These are phyloP conservation scores for Graphiopsis chlorocephala DNA, from an alignment of 2,329 filamentous ascomycete species.

Conservation along the genomic window DNA sequence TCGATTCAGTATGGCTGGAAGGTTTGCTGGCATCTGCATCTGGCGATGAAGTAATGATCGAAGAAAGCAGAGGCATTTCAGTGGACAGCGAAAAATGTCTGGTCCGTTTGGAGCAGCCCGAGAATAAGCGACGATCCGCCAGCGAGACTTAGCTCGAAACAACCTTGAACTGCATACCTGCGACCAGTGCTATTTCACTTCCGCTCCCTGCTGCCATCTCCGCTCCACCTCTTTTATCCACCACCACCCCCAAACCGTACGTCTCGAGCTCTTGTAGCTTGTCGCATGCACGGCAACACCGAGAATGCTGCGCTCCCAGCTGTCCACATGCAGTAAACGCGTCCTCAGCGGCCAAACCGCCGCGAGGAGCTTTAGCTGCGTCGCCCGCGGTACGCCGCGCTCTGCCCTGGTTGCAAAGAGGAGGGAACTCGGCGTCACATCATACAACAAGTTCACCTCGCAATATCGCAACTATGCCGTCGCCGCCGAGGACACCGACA, in stretches of 20 bases:
- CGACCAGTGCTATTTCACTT: constrained; percentile 1
- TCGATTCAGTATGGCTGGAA: background rate
- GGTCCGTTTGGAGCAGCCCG: background rate
- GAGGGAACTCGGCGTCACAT: constrained; percentile 44
- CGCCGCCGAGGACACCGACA: constrained; percentile 56
- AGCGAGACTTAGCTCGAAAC: background rate
- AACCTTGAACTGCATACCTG: constrained; percentile 1
- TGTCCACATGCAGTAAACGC: constrained; percentile 64
- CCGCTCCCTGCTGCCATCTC: background rate
- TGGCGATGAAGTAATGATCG: background rate
- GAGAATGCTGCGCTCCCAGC: constrained; percentile 69
- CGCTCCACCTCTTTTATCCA: background rate
- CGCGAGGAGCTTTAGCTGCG: constrained; percentile 43
- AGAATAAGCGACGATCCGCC: constrained; percentile 4
- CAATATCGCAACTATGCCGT: constrained; percentile 58
- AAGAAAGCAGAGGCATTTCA: background rate
- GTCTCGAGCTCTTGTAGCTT: constrained; percentile 3
- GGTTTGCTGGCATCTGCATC: background rate
- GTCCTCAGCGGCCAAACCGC: constrained; percentile 57
- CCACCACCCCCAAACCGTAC: background rate
- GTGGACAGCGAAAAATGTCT: background rate
- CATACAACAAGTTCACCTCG: constrained; percentile 42
- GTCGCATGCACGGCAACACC: constrained; percentile 19
- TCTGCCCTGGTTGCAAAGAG: constrained; percentile 48
- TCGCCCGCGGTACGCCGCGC: constrained; percentile 36